phyloP scores from a whole-genome alignment of 768 basidiomycete species.

The Suillus decipiens region DNA sequence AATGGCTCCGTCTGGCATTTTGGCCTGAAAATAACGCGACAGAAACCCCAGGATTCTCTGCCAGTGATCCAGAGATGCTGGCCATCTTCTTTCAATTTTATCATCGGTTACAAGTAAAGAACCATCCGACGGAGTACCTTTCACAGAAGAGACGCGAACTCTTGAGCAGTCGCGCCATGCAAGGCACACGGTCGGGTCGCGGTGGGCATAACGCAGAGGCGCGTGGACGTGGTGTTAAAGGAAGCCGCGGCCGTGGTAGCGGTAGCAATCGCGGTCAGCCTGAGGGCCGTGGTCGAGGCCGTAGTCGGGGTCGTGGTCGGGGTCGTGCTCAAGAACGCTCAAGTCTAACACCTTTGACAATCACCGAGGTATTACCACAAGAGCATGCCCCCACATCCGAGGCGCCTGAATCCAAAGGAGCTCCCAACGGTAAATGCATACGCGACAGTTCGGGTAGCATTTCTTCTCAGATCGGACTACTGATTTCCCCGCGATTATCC shows the following conservation, averaged over 20 bases:
- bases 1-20: slow-evolving; percentile 19
- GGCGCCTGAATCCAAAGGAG: background rate
- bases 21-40: background rate
- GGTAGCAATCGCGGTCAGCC: background rate
- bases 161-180: background rate
- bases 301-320: background rate
- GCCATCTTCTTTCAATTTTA: slow-evolving; percentile 27
- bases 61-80: slow-evolving; percentile 9
- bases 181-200: background rate
- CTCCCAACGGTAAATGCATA: background rate
- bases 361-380: too few species aligned
- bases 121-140: background rate
- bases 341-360: too few species aligned
- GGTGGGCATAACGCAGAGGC: background rate
- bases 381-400: background rate
- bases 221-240: background rate
- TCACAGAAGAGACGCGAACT: background rate
- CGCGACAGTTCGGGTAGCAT: background rate
- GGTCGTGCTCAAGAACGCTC: background rate
- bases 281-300: background rate
- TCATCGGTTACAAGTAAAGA: background rate
- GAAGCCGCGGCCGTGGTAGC: background rate
- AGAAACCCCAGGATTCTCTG: slow-evolving; percentile 8
- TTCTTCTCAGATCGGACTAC: background rate
- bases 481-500: background rate